Conservation (phyloP, 2,329 filamentous ascomycete species). For the Verticillium isaacii region DNA sequence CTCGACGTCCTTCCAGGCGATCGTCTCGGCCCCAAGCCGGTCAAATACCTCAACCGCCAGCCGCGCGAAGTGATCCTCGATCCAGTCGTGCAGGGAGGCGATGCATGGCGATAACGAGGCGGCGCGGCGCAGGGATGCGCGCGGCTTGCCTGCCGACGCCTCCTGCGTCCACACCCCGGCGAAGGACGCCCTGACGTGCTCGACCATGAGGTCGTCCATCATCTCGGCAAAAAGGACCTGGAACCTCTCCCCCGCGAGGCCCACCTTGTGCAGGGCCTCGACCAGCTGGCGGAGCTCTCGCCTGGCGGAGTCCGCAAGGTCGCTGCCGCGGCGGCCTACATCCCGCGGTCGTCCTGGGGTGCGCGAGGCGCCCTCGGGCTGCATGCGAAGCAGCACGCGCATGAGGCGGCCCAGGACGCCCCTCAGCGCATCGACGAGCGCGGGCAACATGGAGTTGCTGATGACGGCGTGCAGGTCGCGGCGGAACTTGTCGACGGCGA, state of each 20-base stretch:
- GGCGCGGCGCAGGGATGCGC: constrained; percentile 14
- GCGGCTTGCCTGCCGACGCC: constrained; percentile 7
- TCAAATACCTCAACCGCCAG: constrained; percentile 58
- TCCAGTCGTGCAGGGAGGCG: constrained; percentile 58
- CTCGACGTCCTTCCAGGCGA: constrained; percentile 54
- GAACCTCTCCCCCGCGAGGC: constrained; percentile 63
- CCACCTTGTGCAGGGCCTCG: constrained; percentile 57
- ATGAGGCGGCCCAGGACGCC: constrained; percentile 50
- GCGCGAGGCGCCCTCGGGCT: constrained; percentile 2
- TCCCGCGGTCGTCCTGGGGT: constrained; percentile 9
- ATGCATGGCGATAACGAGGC: constrained; percentile 49
- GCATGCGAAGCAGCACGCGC: constrained; percentile 31
- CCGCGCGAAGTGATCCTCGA: constrained; percentile 62
- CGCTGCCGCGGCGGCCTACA: constrained; percentile 16
- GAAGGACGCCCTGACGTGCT: constrained; percentile 58
- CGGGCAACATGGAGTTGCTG: constrained; percentile 54
- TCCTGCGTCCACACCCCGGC: constrained; percentile 52
- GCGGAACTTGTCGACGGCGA: constrained; percentile 45
- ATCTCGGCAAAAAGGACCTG: constrained; percentile 68
- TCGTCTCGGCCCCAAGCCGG: constrained; percentile 33
- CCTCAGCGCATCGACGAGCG: constrained; percentile 49
- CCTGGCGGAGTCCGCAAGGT: constrained; percentile 32
- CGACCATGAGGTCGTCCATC: constrained; percentile 61
- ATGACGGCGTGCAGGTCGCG: constrained; percentile 61
- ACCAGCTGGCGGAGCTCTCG: constrained; percentile 52